phyloP scores from a whole-genome alignment of 2,329 filamentous ascomycete species.

The Scleromitrula shiraiana region DNA sequence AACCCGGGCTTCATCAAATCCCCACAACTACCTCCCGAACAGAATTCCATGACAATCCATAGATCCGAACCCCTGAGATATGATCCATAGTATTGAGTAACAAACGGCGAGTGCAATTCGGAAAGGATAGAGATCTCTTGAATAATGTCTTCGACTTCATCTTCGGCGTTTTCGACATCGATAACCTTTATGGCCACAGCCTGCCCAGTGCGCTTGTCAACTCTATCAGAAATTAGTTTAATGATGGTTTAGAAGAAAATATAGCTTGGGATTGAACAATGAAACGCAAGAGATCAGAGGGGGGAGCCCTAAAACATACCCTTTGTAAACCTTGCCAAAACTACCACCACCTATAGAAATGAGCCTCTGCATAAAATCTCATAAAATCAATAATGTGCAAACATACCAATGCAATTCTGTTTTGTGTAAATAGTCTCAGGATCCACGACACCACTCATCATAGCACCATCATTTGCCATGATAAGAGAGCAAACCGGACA shows the following conservation, averaged over 20 bases:
- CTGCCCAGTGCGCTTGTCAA: slow-evolving; percentile 87
- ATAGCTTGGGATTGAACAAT: neutral
- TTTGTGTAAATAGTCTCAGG: slow-evolving; percentile 91
- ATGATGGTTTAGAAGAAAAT: neutral
- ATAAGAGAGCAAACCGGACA: slow-evolving; percentile 7
- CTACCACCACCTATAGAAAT: slow-evolving; percentile 70
- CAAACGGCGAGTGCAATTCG: slow-evolving; percentile 89
- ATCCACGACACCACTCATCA: slow-evolving; percentile 53
- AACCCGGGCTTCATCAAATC: slow-evolving; percentile 91
- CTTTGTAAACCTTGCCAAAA: slow-evolving; percentile 98
- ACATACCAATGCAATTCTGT: slow-evolving; percentile 75
- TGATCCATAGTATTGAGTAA: slow-evolving; percentile 96
- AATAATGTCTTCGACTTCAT: slow-evolving; percentile 98
- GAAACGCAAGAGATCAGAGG: no score
- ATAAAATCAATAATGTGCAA: slow-evolving; percentile 5
- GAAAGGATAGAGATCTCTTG: slow-evolving; percentile 97
- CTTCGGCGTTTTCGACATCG: slow-evolving; percentile 97
- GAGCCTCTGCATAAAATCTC: slow-evolving; percentile 17
- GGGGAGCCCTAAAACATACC: slow-evolving; percentile 46
- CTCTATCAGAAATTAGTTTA: slow-evolving; percentile 42
- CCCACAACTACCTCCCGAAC: slow-evolving; percentile 90
- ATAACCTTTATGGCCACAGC: slow-evolving; percentile 98
- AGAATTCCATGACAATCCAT: slow-evolving; percentile 99
- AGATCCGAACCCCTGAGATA: slow-evolving; percentile 93
- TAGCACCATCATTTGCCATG: slow-evolving; percentile 27